Evolutionary conservation across 2,329 filamentous ascomycete species (phyloP).

Genomic region (Cladosporium halotolerans): DNA sequence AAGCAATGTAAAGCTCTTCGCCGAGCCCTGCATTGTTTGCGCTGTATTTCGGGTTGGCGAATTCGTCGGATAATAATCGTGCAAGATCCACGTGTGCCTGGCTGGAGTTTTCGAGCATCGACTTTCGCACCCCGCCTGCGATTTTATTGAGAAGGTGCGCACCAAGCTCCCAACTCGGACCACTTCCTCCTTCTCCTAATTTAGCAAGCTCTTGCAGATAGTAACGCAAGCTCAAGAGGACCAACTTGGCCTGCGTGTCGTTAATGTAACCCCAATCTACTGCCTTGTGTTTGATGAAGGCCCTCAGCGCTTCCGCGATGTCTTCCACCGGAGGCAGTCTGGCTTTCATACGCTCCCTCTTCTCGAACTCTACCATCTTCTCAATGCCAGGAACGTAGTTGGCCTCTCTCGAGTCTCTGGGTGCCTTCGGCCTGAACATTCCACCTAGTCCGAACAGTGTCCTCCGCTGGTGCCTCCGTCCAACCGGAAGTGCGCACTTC

Average conservation of each 20-base stretch:
- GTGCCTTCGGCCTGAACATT: constrained; percentile 45
- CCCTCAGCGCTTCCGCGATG: constrained; percentile 57
- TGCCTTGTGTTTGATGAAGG: constrained; percentile 49
- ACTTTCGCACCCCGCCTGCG: too few species aligned
- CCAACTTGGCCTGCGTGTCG: constrained; percentile 59
- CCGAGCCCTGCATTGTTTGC: neutral
- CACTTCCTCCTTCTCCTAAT: constrained; percentile 25
- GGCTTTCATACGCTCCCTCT: constrained; percentile 55
- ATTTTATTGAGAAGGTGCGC: too few species aligned
- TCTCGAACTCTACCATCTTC: constrained; percentile 62
- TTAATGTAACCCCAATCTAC: constrained; percentile 42
- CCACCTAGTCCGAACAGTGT: constrained; percentile 55
- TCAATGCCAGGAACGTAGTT: constrained; percentile 66
- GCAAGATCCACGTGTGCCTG: constrained; percentile 36
- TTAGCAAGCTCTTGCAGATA: constrained; percentile 31
- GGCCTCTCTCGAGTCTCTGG: constrained; percentile 52
- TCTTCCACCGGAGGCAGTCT: constrained; percentile 59
- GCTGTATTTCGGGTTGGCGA: neutral
- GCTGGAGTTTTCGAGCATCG: constrained; percentile 16
- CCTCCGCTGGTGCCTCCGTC: constrained; percentile 33
- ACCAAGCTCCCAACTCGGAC: too few species aligned
- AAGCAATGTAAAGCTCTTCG: neutral
- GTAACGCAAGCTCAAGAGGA: constrained; percentile 55
- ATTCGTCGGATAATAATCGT: constrained; percentile 30
- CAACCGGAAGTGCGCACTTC: neutral